phyloP scores from a whole-genome alignment of 345 rosid species.

The Sonneratia alba region DNA sequence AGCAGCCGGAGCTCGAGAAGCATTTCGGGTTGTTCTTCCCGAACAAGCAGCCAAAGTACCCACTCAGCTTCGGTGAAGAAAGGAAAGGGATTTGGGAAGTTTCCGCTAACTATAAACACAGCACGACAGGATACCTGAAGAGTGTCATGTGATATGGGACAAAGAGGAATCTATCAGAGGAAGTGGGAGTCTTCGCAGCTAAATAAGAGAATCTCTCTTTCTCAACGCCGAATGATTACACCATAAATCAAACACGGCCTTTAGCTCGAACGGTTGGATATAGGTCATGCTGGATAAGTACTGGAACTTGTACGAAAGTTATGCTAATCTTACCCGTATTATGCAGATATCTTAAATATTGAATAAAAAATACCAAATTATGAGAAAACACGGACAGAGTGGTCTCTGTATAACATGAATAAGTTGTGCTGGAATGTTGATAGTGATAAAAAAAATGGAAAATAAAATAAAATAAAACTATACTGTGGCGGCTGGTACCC shows the following conservation, averaged over 20 bases:
- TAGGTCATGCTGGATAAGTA: too few species aligned
- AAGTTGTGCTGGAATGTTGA: too few species aligned
- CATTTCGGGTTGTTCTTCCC: conserved; percentile 28
- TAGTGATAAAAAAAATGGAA: background rate
- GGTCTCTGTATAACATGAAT: too few species aligned
- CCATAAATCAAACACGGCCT: background rate
- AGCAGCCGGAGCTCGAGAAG: conserved; percentile 25
- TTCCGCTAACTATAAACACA: background rate
- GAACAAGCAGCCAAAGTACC: conserved; percentile 21
- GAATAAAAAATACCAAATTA: too few species aligned
- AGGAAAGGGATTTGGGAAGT: conserved; percentile 12
- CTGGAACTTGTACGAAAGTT: too few species aligned
- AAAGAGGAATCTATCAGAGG: background rate
- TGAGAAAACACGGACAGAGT: too few species aligned
- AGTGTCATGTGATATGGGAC: background rate
- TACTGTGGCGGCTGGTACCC: conserved; percentile 79
- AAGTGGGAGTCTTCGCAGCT: background rate
- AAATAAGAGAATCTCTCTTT: background rate
- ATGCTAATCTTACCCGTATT: too few species aligned
- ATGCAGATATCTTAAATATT: too few species aligned
- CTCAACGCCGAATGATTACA: too few species aligned
- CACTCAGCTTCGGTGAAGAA: conserved; percentile 14
- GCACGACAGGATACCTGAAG: background rate
- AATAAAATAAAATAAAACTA: background rate
- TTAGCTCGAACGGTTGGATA: too few species aligned